Conservation (phyloP, 345 rosid species). For the Hevea brasiliensis region DNA sequence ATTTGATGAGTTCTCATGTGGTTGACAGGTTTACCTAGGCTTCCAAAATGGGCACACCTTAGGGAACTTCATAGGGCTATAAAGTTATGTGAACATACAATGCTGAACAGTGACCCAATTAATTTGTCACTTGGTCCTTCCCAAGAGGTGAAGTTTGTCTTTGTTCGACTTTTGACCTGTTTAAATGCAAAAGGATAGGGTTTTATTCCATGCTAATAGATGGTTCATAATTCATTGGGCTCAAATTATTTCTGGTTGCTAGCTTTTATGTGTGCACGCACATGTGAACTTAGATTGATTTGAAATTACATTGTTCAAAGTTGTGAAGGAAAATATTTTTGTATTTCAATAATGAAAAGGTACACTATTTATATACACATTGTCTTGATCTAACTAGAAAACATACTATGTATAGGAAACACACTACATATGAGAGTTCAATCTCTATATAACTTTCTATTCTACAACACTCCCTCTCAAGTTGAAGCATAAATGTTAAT, state of each 20-base stretch:
- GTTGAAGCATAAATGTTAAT: no score
- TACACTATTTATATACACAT: no score
- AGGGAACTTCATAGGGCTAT: slow-evolving; percentile 80
- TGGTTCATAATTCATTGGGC: background rate
- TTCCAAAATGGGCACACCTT: slow-evolving; percentile 97
- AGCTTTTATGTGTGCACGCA: background rate
- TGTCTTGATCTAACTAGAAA: no score
- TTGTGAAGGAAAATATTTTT: no score
- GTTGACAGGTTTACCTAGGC: slow-evolving; percentile 71
- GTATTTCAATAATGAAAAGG: no score
- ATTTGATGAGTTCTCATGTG: slow-evolving; percentile 5
- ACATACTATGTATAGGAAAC: no score
- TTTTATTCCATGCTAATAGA: background rate
- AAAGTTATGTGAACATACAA: slow-evolving; percentile 63
- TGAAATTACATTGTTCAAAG: background rate
- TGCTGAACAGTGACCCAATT: slow-evolving; percentile 53
- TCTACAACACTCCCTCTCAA: no score
- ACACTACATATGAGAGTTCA: no score
- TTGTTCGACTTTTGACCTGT: background rate
- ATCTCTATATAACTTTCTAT: no score
- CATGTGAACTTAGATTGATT: background rate
- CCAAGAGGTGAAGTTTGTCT: slow-evolving; percentile 52
- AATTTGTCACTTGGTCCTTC: slow-evolving; percentile 64
- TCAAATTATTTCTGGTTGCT: slow-evolving; percentile 4
- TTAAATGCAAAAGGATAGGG: background rate